These are phyloP conservation scores for Talaromyces liani DNA, from an alignment of 495 filamentous ascomycete species.

Conservation along the genomic window DNA sequence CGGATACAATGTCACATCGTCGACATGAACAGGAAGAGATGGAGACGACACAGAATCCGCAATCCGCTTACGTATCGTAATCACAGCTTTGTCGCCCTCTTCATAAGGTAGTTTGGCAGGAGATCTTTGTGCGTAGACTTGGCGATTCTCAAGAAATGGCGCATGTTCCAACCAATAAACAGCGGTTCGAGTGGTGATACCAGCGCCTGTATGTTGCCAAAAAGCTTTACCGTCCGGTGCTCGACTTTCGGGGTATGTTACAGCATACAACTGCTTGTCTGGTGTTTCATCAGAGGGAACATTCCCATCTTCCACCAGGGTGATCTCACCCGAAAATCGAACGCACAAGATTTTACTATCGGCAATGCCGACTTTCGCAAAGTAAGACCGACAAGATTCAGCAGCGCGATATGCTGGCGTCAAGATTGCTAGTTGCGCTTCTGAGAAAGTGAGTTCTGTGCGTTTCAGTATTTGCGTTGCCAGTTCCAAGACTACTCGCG, in stretches of 20 bases:
- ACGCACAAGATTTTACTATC: neutral
- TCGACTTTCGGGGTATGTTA: neutral
- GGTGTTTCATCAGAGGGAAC: neutral
- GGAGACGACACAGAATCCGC: neutral
- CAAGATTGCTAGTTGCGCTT: neutral
- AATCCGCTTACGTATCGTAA: slow-evolving; percentile 14
- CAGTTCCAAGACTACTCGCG: neutral
- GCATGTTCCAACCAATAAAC: slow-evolving; percentile 3
- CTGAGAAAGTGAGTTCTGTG: neutral
- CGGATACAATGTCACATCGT: slow-evolving; percentile 36
- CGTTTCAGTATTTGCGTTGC: neutral
- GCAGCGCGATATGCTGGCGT: neutral
- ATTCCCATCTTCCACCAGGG: neutral
- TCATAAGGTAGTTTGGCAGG: neutral
- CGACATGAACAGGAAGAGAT: slow-evolving; percentile 37
- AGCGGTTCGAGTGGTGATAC: slow-evolving; percentile 7
- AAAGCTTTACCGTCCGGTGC: neutral
- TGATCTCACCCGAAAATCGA: neutral
- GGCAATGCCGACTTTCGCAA: neutral
- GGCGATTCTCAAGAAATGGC: neutral
- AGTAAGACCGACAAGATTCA: neutral
- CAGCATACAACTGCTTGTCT: neutral
- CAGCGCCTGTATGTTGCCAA: slow-evolving; percentile 12
- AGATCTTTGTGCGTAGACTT: neutral
- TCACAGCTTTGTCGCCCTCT: neutral